Evolutionary conservation across 176 grass and related monocot genomes (phyloP), one percentile per base, ranked within the genome.

Genomic region (Lolium multiflorum): DNA sequence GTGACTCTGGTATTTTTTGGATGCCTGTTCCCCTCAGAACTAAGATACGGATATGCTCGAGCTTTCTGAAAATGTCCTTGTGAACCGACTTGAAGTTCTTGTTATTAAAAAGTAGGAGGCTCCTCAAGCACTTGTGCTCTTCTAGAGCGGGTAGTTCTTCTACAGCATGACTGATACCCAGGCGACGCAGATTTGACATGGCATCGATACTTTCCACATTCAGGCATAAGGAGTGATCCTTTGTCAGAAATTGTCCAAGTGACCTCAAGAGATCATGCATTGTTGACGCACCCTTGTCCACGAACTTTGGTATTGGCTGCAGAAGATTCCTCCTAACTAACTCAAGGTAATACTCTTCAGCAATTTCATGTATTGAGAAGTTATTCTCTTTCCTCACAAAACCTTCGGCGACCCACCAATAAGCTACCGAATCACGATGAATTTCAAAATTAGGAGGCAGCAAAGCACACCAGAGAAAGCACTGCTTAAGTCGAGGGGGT

Each of bases 391-490:
- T 37, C 15, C 2, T 84, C 41, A 84, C 70, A 24, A 94, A 91
- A 18, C 89, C 89, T 79, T 94, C 89, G 11, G 84, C 84, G 0
- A 89, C 49, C 89, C 87, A 91, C 15, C 31, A 72, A 1, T 31
- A 31, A 74, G 64, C 25, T n/a, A 91, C 60, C 49, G 13, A 2
- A 22, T 16, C 18, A 17, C 38, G 6, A 1, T 0, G 0, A 31
- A 84, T 68, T 5, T 1, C 6, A 73, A 11, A 63, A 55, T 79
- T 82, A 56, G 79, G 74, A 72, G 89, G 87, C 66, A 81, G 37
- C 24, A 91, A 62, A 11, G 83, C 85, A 21, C 71, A 89, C 26
- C 77, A 84, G 5, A 94, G 38, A 35, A 94, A 94, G 52, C 92
- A 92, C 1, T 76, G 70, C 37, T 94, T 94, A 1, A 94, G 76